Percentiles rank a stretch among this genome's conserved stretches.
Evolutionary conservation across 176 grass and related monocot genomes (phyloP).

Genomic region (Avena sativa): DNA sequence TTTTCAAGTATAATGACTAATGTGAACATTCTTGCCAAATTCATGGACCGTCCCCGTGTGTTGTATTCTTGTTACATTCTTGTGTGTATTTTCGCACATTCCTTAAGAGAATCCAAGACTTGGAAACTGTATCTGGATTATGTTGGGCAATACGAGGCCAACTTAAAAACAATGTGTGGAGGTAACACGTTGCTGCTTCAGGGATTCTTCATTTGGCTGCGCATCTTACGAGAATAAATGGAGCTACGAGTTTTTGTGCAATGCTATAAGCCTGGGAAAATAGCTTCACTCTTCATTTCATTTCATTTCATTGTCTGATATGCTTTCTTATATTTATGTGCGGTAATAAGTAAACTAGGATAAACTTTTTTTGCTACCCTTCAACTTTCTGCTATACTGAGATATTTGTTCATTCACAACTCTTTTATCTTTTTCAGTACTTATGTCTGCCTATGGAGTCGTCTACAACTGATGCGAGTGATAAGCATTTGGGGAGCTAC

Average conservation of each 20-base stretch:
- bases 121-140: background rate
- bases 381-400: background rate
- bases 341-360: background rate
- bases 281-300: background rate
- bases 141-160: background rate
- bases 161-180: background rate
- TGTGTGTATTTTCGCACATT: background rate
- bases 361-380: background rate
- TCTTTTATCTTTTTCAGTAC: slow-evolving; percentile 50
- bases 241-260: background rate
- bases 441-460: slow-evolving; percentile 46
- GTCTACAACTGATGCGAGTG: slow-evolving; percentile 39
- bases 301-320: background rate
- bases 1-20: background rate
- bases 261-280: background rate
- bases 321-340: background rate
- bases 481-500: slow-evolving; percentile 61
- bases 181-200: background rate
- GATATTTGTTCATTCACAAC: slow-evolving; percentile 4
- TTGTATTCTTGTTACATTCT: background rate
- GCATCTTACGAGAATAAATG: background rate
- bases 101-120: slow-evolving; percentile 4
- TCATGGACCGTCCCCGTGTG: background rate
- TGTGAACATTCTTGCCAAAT: background rate
- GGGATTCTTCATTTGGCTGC: background rate